Conservation (phyloP, 2,329 filamentous ascomycete species). For the Beauveria pseudobassiana region DNA sequence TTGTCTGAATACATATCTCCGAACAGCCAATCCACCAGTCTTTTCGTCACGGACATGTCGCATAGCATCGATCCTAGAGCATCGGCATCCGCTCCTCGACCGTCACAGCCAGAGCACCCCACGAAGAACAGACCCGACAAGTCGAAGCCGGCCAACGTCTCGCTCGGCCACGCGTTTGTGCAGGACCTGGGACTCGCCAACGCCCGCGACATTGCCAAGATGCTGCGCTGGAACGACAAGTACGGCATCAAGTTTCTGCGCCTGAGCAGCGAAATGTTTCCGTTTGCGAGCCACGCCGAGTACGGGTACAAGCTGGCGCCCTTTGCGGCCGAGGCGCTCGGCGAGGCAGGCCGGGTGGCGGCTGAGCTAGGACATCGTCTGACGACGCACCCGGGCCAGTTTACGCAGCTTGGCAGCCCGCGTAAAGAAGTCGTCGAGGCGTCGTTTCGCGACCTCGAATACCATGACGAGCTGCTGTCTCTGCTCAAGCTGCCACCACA, state of each 20-base stretch:
- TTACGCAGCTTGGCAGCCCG: constrained; percentile 84
- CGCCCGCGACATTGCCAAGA: constrained; percentile 73
- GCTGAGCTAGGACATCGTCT: constrained; percentile 75
- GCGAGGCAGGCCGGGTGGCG: constrained; percentile 68
- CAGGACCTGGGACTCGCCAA: constrained; percentile 75
- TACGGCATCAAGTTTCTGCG: constrained; percentile 91
- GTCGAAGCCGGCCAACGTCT: constrained; percentile 55
- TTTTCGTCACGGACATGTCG: constrained; percentile 90
- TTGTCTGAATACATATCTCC: constrained; percentile 87
- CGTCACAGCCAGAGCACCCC: constrained; percentile 67
- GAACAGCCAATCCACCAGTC: constrained; percentile 71
- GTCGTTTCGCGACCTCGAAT: constrained; percentile 74
- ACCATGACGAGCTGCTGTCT: constrained; percentile 77
- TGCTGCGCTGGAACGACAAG: constrained; percentile 85
- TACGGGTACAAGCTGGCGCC: constrained; percentile 76
- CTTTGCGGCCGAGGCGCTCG: constrained; percentile 72
- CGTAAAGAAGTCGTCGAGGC: constrained; percentile 67
- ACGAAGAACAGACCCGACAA: constrained; percentile 84
- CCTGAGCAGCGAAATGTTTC: constrained; percentile 93
- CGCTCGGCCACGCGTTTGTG: constrained; percentile 64
- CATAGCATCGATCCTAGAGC: constrained; percentile 82
- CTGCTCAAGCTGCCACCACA: constrained; percentile 72
- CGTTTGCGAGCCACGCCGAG: constrained; percentile 81
- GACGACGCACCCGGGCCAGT: constrained; percentile 87
- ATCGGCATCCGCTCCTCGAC: constrained; percentile 73